Conservation (phyloP, 306 rosid genomes). For the Begonia masoniana region DNA sequence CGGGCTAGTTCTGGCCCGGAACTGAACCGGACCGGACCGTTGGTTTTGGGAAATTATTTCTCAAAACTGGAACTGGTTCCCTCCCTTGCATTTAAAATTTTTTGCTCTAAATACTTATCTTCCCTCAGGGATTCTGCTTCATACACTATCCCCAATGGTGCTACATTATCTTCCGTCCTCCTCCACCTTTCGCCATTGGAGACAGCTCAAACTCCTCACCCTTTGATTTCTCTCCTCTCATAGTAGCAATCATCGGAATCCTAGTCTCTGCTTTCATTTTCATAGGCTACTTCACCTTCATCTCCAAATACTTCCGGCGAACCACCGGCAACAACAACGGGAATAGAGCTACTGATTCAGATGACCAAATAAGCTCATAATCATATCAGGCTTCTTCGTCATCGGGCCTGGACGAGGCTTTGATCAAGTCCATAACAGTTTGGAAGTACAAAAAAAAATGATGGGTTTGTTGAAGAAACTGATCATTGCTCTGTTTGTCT, state of each 20-base stretch:
- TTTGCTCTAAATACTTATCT: too few species aligned
- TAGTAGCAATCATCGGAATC: slow-evolving; percentile 61
- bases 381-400: slow-evolving; percentile 15
- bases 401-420: slow-evolving; percentile 39
- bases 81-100: too few species aligned
- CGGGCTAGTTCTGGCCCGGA: too few species aligned
- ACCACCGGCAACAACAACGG: slow-evolving; percentile 11
- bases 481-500: slow-evolving; percentile 68
- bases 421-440: slow-evolving; percentile 46
- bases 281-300: slow-evolving; percentile 44
- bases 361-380: slow-evolving; percentile 11
- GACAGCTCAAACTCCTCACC: slow-evolving; percentile 12
- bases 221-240: slow-evolving; percentile 55
- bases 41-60: too few species aligned
- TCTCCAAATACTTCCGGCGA: slow-evolving; percentile 34
- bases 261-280: slow-evolving; percentile 48
- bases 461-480: slow-evolving; percentile 36
- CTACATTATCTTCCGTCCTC: slow-evolving; percentile 51
- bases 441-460: slow-evolving; percentile 34
- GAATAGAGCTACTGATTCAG: neutral
- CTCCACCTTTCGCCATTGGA: slow-evolving; percentile 28
- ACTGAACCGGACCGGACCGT: too few species aligned
- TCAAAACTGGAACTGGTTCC: too few species aligned
- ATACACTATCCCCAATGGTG: slow-evolving; percentile 77
- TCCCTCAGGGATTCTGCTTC: slow-evolving; percentile 60